Evolutionary conservation across 371 early-diverging fungal genomes (phyloP), one percentile per base, ranked within the genome.

Genomic region (Blastocladiella emersonii): DNA sequence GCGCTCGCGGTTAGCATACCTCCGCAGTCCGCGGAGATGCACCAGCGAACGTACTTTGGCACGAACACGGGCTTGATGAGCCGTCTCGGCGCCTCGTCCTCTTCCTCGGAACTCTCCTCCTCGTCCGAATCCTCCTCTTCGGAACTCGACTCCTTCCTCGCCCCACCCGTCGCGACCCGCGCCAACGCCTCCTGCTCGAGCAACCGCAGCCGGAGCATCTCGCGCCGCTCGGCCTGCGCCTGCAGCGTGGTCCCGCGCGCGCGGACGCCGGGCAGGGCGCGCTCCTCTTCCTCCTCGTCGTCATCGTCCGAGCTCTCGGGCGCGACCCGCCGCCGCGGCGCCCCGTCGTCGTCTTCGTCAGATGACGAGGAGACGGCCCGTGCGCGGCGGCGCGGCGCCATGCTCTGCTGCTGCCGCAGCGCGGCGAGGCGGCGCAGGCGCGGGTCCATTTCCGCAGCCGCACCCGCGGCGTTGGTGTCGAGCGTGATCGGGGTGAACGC

Each of bases 21-120:
- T 39, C 39, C 5, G 39, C 39, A 39, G 39, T 8, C 8, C 5
- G 39, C 8, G 5, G 8, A 39, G 39, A 13, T 44, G 8, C 19
- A 44, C 45, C n/a, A n/a, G n/a, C 4, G 25, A 23, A 53, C 68
- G 67, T 77, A 89, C 87, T 87, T 91, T 74, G 88, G 85, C 62
- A 90, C 81, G 77, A 92, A 92, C 17, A 88, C 84, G 6, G 93
- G 93, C 64, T 89, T 90, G 25, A 89, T 71, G 27, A 83, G 67
- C 13, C 72, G 60, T 41, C 70, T 65, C 6, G 74, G 67, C 32
- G 70, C 64, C 53, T 73, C 68, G 5, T 70, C 67, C 34, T 72
- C 67, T 6, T 70, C 67, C 34, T 70, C 67, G 45, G 69, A 72
- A 61, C 71, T 65, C 61, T 67, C 65, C 35, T 53, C 64, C 4